Evolutionary conservation across 1,284 basidiomycete species (phyloP).

Genomic region (Apiotrichum akiyoshidainum): DNA sequence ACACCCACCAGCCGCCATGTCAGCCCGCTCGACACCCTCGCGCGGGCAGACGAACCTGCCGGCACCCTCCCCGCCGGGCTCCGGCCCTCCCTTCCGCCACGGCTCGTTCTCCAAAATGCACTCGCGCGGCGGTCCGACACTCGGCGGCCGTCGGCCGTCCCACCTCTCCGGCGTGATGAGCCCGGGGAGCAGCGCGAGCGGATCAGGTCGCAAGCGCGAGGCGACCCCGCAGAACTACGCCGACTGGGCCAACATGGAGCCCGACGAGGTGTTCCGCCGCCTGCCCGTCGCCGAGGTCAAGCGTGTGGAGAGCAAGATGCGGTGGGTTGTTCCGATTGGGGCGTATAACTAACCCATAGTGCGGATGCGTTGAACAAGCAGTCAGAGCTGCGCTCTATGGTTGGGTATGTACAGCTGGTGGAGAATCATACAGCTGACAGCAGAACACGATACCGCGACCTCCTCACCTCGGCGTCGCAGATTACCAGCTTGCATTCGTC

Average conservation of each 20-base stretch:
- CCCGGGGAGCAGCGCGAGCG: conserved; percentile 2
- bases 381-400: conserved; percentile 87
- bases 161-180: neutral
- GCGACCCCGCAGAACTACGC: conserved; percentile 4
- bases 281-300: conserved; percentile 72
- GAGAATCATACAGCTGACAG: too few relatives aligned
- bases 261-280: conserved; percentile 75
- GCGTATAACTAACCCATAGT: conserved; percentile 34
- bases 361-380: conserved; percentile 85
- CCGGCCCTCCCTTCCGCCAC: neutral
- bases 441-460: conserved; percentile 90
- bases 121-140: neutral
- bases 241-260: conserved; percentile 56
- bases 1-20: conserved; percentile 1
- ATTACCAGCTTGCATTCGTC: conserved; percentile 63
- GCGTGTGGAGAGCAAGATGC: conserved; percentile 65
- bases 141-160: conserved; percentile 4
- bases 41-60: neutral
- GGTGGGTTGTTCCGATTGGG: conserved; percentile 52
- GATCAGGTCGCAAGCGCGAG: neutral
- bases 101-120: neutral
- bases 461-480: conserved; percentile 82
- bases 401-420: conserved; percentile 71
- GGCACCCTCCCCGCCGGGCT: neutral
- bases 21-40: conserved; percentile 9